A percentile compares a stretch with the other conserved stretches of the same genome.
Evolutionary conservation across 768 basidiomycete genomes (phyloP).

Genomic region (Mycena crocata): DNA sequence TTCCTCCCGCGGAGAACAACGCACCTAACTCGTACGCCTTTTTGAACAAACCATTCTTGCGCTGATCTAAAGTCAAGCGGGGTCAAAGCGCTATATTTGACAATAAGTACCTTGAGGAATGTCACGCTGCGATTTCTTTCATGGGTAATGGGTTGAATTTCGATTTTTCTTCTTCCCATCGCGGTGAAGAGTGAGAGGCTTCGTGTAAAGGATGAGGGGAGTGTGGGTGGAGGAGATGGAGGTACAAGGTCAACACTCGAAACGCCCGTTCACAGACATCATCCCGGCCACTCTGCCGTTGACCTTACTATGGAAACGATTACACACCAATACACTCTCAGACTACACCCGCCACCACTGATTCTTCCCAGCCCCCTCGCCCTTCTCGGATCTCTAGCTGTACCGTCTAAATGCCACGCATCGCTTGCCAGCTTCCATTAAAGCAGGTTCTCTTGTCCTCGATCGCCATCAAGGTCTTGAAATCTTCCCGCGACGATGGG

Average conservation of each 20-base stretch:
- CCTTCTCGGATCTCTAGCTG: constrained; percentile 22
- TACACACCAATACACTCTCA: constrained; percentile 22
- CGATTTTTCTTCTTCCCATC: constrained; percentile 81
- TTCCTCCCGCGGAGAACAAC: not conserved
- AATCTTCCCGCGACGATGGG: not conserved
- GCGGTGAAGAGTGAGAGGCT: too few species aligned
- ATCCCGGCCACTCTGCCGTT: constrained; percentile 27
- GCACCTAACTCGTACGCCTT: constrained; percentile 74
- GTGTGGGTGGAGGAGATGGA: constrained; percentile 31
- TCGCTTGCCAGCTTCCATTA: constrained; percentile 20
- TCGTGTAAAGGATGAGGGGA: too few species aligned
- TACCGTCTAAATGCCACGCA: constrained; percentile 20
- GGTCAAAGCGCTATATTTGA: constrained; percentile 31
- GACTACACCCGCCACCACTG: constrained; percentile 18
- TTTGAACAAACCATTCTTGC: constrained; percentile 83
- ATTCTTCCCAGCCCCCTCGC: constrained; percentile 25
- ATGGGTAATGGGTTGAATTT: constrained; percentile 81
- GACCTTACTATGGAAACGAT: constrained; percentile 31
- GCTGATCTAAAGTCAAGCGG: constrained; percentile 50
- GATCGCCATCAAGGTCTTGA: not conserved
- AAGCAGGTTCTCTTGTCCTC: constrained; percentile 8
- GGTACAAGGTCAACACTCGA: constrained; percentile 26
- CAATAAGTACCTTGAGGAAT: constrained; percentile 71
- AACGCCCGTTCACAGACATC: constrained; percentile 35
- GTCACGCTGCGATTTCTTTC: constrained; percentile 82